Base-by-base conservation (phyloP, 1,139 yeast species). In the Nakaseomyces nivariensis region DNA sequence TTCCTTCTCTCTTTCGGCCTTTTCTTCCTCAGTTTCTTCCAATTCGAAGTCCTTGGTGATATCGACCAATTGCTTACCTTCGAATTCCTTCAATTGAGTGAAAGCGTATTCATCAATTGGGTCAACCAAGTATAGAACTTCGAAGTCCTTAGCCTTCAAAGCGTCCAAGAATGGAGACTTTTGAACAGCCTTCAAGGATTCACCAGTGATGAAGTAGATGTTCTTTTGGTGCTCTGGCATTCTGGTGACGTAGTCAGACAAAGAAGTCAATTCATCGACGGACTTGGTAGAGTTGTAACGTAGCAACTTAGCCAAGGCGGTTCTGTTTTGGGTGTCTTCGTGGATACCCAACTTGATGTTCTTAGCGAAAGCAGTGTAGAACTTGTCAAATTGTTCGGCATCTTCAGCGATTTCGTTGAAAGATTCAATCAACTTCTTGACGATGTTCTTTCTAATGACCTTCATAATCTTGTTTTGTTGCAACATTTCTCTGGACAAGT, bases 181-280 rank as follows among this genome's bases (percentile, higher is more conserved):
- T 78, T 92, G 97, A 68, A 94, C 96, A 63, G 96, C 90, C 83
- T 92, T 90, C 71, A 88, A 74, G 53, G 96, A 82, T 79, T 94
- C 98, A 83, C 98, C 99, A 71, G 98, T 92, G 73, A 92, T 92
- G 83, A 81, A 92, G 83, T 92, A 92, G 68, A 92, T 88, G 81
- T 94, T 92, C 94, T 94, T 90, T 80, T 92, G 99, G 79, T 88
- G 97, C 76, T 88, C 97, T 73, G 94, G 96, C 99, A 92, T 92
- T 78, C 98, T 88, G 63, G 97, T 92, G 59, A 94, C 95, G 77
- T 92, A 92, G 77, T 92, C 99, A 64, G 94, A 75, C 69, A 92
- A 81, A 47, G 98, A 90, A 63, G 97, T 92, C 73, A 78, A 72
- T 78, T 92, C 98, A 69, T 90, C 98, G 62, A 80, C 69, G 57